Percentiles rank a stretch among this genome's conserved stretches.
Conservation (phyloP, 2,329 filamentous ascomycete genomes). For the Emergomyces africanus region DNA sequence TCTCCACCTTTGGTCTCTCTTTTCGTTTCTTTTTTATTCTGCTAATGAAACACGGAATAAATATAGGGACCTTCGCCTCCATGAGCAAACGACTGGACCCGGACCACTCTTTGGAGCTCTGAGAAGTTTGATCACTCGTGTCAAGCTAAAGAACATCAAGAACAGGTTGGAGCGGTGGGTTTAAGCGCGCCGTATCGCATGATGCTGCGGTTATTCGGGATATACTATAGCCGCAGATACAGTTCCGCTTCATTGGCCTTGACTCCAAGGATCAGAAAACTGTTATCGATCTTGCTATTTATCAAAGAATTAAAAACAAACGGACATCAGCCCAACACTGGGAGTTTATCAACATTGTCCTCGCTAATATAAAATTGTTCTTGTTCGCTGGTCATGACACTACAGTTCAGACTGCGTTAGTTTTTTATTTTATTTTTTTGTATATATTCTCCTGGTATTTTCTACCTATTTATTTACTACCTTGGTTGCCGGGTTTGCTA, state of each 20-base stretch:
- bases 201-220: neutral
- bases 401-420: neutral
- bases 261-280: neutral
- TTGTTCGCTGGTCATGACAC: neutral
- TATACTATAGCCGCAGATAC: neutral
- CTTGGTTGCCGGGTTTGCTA: neutral
- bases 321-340: neutral
- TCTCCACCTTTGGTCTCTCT: too few species aligned
- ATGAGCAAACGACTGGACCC: neutral
- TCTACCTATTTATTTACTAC: too few species aligned
- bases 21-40: neutral
- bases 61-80: neutral
- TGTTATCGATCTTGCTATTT: neutral
- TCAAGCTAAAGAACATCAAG: conserved; percentile 2
- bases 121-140: neutral
- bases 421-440: neutral
- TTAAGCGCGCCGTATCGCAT: neutral
- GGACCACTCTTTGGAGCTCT: neutral
- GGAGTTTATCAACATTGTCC: neutral
- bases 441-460: too few species aligned
- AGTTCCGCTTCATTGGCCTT: neutral
- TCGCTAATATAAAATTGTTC: neutral
- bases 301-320: conserved; percentile 2
- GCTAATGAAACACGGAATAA: neutral
- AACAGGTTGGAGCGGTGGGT: neutral